Conservation (phyloP, 2,329 filamentous ascomycete genomes). For the Penicillium sp. region DNA sequence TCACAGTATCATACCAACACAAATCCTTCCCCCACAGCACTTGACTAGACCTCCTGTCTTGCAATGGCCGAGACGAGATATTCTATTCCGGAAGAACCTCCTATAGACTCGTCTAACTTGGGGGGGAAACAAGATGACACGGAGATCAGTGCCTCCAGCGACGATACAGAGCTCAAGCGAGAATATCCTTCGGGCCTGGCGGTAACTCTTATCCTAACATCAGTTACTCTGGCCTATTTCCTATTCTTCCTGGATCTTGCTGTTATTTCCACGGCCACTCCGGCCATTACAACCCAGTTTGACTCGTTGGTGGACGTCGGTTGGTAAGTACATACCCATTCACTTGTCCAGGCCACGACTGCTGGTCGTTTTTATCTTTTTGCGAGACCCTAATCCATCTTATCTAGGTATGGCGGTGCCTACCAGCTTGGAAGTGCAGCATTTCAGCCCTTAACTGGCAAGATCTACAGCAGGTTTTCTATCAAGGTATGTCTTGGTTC, state of each 20-base stretch:
- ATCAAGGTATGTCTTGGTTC: slow-evolving; percentile 16
- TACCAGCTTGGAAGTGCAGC: slow-evolving; percentile 27
- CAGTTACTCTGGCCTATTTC: slow-evolving; percentile 27
- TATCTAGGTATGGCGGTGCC: slow-evolving; percentile 24
- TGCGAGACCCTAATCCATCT: not conserved
- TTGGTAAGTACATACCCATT: slow-evolving; percentile 8
- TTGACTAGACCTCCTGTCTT: not conserved
- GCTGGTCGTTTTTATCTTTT: not conserved
- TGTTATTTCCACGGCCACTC: slow-evolving; percentile 26
- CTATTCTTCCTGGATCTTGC: slow-evolving; percentile 26
- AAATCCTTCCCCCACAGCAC: not conserved
- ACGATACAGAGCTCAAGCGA: slow-evolving; percentile 17
- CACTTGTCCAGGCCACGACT: not conserved
- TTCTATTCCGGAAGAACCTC: not conserved
- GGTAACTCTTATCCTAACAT: slow-evolving; percentile 22
- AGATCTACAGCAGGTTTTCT: slow-evolving; percentile 26
- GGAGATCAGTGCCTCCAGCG: not conserved
- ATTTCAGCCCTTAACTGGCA: slow-evolving; percentile 29
- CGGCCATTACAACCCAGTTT: slow-evolving; percentile 26
- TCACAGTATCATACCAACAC: not conserved
- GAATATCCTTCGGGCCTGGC: slow-evolving; percentile 20
- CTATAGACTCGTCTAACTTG: too few species aligned
- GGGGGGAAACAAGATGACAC: slow-evolving; percentile 9
- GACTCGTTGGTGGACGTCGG: slow-evolving; percentile 27
- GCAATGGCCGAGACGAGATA: not conserved